A percentile compares a stretch with the other conserved stretches of the same genome.
These are phyloP conservation scores for Protomyces arabidopsidicola DNA, from an alignment of 1,139 yeast genomes.

Conservation along the genomic window DNA sequence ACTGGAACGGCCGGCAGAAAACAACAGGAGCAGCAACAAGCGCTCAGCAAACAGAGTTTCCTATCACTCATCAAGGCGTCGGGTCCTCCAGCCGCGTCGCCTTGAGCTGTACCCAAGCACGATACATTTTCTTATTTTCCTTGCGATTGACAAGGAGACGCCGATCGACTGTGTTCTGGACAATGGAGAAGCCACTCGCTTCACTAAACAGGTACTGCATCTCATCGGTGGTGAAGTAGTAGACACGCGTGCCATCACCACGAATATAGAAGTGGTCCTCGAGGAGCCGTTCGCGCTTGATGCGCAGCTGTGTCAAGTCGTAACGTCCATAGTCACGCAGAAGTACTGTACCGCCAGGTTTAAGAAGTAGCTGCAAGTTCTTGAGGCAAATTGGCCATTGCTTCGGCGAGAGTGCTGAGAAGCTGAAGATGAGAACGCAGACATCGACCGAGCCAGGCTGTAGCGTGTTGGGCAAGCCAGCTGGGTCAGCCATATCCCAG, in stretches of 20 bases:
- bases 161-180: slow-evolving; percentile 82
- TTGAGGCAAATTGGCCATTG: slow-evolving; percentile 82
- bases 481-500: slow-evolving; percentile 88
- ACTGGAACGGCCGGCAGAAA: slow-evolving; percentile 12
- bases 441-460: slow-evolving; percentile 80
- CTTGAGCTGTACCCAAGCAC: slow-evolving; percentile 77
- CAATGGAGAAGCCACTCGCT: slow-evolving; percentile 51
- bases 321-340: slow-evolving; percentile 95
- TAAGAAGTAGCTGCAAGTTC: slow-evolving; percentile 60
- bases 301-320: slow-evolving; percentile 90
- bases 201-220: slow-evolving; percentile 55
- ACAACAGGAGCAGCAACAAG: slow-evolving; percentile 23
- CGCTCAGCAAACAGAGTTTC: slow-evolving; percentile 29
- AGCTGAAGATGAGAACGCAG: slow-evolving; percentile 88
- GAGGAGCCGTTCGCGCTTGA: slow-evolving; percentile 77
- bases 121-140: slow-evolving; percentile 86
- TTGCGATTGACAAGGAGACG: slow-evolving; percentile 86
- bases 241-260: slow-evolving; percentile 97
- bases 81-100: not conserved
- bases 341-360: slow-evolving; percentile 86
- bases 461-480: slow-evolving; percentile 71
- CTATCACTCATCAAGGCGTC: slow-evolving; percentile 27
- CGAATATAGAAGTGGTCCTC: slow-evolving; percentile 93
- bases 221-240: slow-evolving; percentile 92
- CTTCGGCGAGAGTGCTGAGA: slow-evolving; percentile 83